phyloP scores from a whole-genome alignment of 192 early-diverging fungal species.

The Oehlia diaphana region DNA sequence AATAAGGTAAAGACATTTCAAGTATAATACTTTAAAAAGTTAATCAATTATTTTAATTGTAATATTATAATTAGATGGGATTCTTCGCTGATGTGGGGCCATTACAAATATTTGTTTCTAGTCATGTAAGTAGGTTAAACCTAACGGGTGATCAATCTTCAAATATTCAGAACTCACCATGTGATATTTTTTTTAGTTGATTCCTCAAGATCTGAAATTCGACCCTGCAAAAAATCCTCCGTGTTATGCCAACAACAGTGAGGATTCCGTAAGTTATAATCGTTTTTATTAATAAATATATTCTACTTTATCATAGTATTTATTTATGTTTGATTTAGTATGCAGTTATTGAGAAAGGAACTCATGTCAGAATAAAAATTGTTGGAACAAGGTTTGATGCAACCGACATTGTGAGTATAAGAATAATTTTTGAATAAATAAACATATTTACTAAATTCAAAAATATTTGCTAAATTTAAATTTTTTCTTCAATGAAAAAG shows the following conservation, averaged over 20 bases:
- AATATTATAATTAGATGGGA: conserved; percentile 64
- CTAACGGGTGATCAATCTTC: background rate
- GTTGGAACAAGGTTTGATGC: conserved; percentile 88
- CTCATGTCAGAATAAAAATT: conserved; percentile 83
- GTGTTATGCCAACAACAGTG: conserved; percentile 65
- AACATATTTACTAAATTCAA: background rate
- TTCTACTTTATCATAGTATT: background rate
- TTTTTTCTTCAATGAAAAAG: conserved; percentile 39
- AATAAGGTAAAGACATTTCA: conserved; percentile 65
- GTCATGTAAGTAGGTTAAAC: conserved; percentile 54
- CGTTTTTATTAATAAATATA: conserved; percentile 4
- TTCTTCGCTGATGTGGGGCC: conserved; percentile 96
- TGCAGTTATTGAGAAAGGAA: conserved; percentile 80
- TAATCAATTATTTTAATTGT: background rate
- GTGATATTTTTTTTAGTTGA: conserved; percentile 50
- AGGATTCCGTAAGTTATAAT: conserved; percentile 59
- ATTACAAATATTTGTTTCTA: conserved; percentile 87
- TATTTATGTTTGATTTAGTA: conserved; percentile 24
- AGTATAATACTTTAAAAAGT: background rate
- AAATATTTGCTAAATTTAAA: too few relatives aligned
- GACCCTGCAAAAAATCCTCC: conserved; percentile 87
- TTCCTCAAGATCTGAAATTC: conserved; percentile 88
- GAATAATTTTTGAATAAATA: conserved; percentile 5
- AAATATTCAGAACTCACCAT: background rate
- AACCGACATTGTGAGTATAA: conserved; percentile 82